Evolutionary conservation across 2,329 filamentous ascomycete genomes (phyloP).

Genomic region (Aspergillus amoenus): DNA sequence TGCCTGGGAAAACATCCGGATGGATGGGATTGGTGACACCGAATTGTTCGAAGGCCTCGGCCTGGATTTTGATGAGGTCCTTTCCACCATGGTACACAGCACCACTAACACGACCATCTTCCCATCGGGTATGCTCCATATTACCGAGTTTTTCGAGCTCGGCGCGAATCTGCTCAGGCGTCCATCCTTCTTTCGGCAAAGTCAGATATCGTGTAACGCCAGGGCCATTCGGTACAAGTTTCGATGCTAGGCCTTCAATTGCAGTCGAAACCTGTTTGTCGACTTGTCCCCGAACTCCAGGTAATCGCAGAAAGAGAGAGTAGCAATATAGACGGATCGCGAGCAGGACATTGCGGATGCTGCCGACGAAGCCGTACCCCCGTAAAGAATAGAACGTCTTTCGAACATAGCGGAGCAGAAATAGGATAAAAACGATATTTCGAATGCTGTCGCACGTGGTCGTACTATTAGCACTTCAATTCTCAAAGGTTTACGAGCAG

Average conservation of each 20-base stretch:
- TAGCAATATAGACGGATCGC: conserved; percentile 72
- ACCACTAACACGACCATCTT: conserved; percentile 90
- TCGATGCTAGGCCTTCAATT: conserved; percentile 75
- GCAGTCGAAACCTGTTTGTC: conserved; percentile 80
- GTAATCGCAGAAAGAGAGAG: conserved; percentile 79
- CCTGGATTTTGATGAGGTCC: conserved; percentile 77
- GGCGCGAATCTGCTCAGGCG: conserved; percentile 71
- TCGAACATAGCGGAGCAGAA: conserved; percentile 79
- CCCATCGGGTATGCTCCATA: conserved; percentile 95
- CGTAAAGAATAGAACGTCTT: conserved; percentile 80
- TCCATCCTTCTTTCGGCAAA: conserved; percentile 82
- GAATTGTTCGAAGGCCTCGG: conserved; percentile 90
- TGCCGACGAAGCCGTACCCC: conserved; percentile 83
- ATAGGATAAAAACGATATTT: conserved; percentile 85
- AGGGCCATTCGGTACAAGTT: conserved; percentile 73
- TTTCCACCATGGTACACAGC: conserved; percentile 95
- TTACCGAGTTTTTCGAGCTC: conserved; percentile 76
- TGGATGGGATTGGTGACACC: conserved; percentile 96
- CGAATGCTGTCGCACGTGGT: conserved; percentile 58
- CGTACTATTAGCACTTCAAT: not conserved
- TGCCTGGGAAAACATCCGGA: conserved; percentile 95
- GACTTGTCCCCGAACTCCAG: conserved; percentile 82
- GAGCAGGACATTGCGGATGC: conserved; percentile 70
- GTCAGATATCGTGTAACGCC: conserved; percentile 70
- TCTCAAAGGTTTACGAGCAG: not conserved